These are phyloP conservation scores for Backusella luteola DNA, from an alignment of 192 early-diverging fungal species.

Conservation along the genomic window DNA sequence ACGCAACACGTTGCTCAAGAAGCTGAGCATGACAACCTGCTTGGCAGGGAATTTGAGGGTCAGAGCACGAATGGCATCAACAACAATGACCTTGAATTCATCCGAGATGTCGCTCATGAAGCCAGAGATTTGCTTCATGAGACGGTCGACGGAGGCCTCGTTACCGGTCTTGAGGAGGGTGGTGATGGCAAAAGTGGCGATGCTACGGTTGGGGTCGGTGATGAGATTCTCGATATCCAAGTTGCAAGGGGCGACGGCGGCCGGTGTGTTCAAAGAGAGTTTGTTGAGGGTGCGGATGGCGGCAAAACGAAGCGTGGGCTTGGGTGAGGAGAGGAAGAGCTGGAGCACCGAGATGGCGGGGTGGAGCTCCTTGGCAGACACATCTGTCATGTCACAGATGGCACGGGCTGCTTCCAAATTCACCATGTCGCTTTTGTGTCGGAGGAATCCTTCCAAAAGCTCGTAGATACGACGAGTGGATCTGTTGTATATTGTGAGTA, in stretches of 20 bases:
- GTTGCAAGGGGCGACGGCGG: conserved; percentile 92
- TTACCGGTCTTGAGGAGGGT: conserved; percentile 99
- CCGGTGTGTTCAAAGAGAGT: conserved; percentile 84
- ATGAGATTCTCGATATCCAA: conserved; percentile 98
- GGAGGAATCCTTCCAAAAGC: conserved; percentile 82
- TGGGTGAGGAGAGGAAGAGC: conserved; percentile 90
- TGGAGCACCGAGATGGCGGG: conserved; percentile 90
- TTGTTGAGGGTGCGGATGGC: conserved; percentile 97
- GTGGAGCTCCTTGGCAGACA: conserved; percentile 81
- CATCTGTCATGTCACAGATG: conserved; percentile 86
- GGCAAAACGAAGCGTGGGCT: conserved; percentile 91
- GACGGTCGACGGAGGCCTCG: conserved; percentile 93
- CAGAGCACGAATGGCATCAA: conserved; percentile 94
- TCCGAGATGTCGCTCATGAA: conserved; percentile 99
- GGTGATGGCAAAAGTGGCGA: conserved; percentile 99
- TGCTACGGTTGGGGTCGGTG: conserved; percentile 93
- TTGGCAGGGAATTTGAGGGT: conserved; percentile 98
- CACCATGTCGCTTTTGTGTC: conserved; percentile 98
- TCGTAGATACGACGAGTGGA: conserved; percentile 71
- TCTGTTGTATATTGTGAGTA: conserved; percentile 16
- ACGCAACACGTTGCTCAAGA: conserved; percentile 87
- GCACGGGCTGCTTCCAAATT: conserved; percentile 95
- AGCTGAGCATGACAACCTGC: conserved; percentile 89
- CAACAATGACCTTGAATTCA: conserved; percentile 98
- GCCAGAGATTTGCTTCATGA: conserved; percentile 98